Evolutionary conservation across 2,329 filamentous ascomycete species (phyloP).

Genomic region (Eutypa lata): DNA sequence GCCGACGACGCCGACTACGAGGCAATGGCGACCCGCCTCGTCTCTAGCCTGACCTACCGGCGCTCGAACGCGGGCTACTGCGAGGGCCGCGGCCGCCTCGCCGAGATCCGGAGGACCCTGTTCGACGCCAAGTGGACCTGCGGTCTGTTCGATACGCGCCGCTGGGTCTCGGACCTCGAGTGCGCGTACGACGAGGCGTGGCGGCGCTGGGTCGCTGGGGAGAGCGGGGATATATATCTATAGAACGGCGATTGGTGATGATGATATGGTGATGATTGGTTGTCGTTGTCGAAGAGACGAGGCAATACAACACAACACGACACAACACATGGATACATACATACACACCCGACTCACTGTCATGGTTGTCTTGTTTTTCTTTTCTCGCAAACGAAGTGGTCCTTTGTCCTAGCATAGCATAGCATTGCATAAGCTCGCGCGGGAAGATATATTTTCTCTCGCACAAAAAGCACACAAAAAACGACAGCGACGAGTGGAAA

Average conservation of each 20-base stretch:
- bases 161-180: constrained; percentile 91
- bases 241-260: constrained; percentile 14
- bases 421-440: too few species aligned
- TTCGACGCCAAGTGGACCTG: constrained; percentile 84
- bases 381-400: background rate
- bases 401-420: too few species aligned
- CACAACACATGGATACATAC: too few species aligned
- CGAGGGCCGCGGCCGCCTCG: constrained; percentile 64
- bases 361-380: background rate
- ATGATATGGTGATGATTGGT: too few species aligned
- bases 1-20: constrained; percentile 81
- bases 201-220: constrained; percentile 79
- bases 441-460: too few species aligned
- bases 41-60: constrained; percentile 59
- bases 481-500: too few species aligned
- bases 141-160: constrained; percentile 82
- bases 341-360: background rate
- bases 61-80: constrained; percentile 42
- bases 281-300: background rate
- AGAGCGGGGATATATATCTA: constrained; percentile 92
- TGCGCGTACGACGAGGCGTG: constrained; percentile 85
- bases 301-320: too few species aligned
- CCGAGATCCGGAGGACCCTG: constrained; percentile 74
- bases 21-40: constrained; percentile 67
- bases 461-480: too few species aligned